phyloP scores from a whole-genome alignment of 257 asterid genomes.

The Solanum paucissectum region DNA sequence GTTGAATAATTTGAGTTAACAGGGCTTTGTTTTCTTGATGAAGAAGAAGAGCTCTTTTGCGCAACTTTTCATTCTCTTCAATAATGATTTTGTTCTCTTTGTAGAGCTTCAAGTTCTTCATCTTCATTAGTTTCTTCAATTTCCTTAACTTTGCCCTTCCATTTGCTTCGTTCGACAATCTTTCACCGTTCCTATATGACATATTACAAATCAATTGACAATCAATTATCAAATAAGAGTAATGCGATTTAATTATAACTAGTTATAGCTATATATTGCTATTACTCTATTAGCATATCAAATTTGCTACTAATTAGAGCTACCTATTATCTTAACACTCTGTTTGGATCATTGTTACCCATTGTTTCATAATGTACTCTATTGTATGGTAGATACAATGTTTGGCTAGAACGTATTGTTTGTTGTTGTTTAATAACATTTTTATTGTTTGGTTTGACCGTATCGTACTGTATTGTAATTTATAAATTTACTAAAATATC shows the following conservation, averaged over 20 bases:
- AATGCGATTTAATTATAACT: not conserved
- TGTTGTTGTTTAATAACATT: too few species aligned
- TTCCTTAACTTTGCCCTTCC: conserved; percentile 1
- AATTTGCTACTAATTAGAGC: not conserved
- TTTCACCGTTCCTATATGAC: not conserved
- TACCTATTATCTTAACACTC: not conserved
- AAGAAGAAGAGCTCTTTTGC: conserved; percentile 17
- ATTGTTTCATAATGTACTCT: too few species aligned
- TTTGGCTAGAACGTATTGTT: too few species aligned
- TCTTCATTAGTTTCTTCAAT: conserved; percentile 13
- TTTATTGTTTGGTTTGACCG: too few species aligned
- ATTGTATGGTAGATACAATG: too few species aligned
- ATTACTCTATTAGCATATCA: not conserved
- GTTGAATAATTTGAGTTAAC: conserved; percentile 11
- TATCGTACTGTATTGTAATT: too few species aligned
- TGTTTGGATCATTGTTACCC: too few species aligned
- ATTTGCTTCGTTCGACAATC: conserved; percentile 3
- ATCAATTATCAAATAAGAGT: not conserved
- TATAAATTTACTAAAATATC: too few species aligned
- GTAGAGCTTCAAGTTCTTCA: conserved; percentile 30
- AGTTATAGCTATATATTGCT: not conserved
- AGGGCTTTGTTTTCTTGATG: conserved; percentile 23
- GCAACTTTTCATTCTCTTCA: conserved; percentile 24
- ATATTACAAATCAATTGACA: not conserved
- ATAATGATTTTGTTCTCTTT: conserved; percentile 17